Percentiles rank a stretch among this genome's conserved stretches.
Conservation (phyloP, 2,329 filamentous ascomycete genomes). For the Trichoderma hamatum region DNA sequence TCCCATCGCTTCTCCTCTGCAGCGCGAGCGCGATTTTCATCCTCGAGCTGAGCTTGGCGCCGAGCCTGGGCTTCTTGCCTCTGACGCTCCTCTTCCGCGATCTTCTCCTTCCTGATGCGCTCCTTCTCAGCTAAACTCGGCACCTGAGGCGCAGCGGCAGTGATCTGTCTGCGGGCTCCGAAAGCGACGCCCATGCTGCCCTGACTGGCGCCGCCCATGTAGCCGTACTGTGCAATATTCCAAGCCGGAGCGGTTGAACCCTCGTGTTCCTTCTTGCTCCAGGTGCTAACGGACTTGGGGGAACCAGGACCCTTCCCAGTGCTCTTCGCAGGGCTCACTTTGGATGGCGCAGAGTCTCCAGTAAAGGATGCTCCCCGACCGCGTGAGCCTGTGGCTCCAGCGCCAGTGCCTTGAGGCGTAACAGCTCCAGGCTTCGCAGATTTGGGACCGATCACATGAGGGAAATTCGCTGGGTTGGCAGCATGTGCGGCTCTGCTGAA, state of each 20-base stretch:
- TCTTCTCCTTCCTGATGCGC: conserved; percentile 60
- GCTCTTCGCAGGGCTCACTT: conserved; percentile 65
- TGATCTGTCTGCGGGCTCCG: conserved; percentile 90
- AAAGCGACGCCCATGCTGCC: conserved; percentile 93
- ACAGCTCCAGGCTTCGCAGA: conserved; percentile 55
- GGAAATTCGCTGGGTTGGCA: conserved; percentile 73
- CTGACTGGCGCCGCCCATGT: conserved; percentile 96
- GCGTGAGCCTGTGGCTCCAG: conserved; percentile 51
- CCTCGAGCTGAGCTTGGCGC: conserved; percentile 51
- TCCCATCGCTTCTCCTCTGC: conserved; percentile 71
- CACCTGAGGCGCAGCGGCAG: conserved; percentile 75
- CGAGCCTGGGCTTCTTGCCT: conserved; percentile 57
- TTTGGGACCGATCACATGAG: conserved; percentile 74
- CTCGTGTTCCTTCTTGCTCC: conserved; percentile 86
- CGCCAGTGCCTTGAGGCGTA: conserved; percentile 69
- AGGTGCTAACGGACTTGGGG: conserved; percentile 71
- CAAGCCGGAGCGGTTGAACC: conserved; percentile 82
- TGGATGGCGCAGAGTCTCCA: conserved; percentile 60
- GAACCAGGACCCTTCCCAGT: conserved; percentile 44
- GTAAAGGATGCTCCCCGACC: conserved; percentile 56
- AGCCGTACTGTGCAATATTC: conserved; percentile 98
- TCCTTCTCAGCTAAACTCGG: conserved; percentile 86
- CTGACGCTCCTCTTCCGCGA: conserved; percentile 63
- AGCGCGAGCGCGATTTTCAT: conserved; percentile 60
- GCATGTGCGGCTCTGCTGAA: conserved; percentile 86